Conservation (phyloP, 2,329 filamentous ascomycete genomes). For the Ascochyta koolunga region DNA sequence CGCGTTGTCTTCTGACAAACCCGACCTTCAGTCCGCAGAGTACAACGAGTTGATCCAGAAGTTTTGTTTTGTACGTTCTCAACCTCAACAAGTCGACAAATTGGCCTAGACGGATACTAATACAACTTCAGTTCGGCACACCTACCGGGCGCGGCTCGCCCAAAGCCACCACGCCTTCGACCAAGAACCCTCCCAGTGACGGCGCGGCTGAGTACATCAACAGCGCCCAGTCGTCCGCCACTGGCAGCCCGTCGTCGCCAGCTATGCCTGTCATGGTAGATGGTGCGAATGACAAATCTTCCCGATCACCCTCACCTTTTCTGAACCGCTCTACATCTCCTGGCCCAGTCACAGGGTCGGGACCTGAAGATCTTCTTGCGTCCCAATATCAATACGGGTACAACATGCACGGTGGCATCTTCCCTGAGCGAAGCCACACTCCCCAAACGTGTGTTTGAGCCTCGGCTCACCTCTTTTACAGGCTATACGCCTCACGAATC, state of each 20-base stretch:
- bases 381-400: conserved; percentile 53
- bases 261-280: conserved; percentile 44
- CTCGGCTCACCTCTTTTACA: conserved; percentile 13
- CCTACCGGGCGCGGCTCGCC: conserved; percentile 50
- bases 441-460: conserved; percentile 50
- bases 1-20: conserved; percentile 65
- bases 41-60: conserved; percentile 98
- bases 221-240: conserved; percentile 41
- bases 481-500: conserved; percentile 39
- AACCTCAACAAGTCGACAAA: conserved; percentile 45
- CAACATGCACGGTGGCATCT: conserved; percentile 50
- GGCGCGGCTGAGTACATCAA: conserved; percentile 39
- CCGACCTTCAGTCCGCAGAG: conserved; percentile 80
- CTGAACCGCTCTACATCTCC: conserved; percentile 51
- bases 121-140: conserved; percentile 58
- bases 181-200: conserved; percentile 34
- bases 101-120: conserved; percentile 49
- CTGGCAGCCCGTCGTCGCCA: conserved; percentile 47
- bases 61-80: conserved; percentile 98
- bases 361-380: conserved; percentile 47
- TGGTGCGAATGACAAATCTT: conserved; percentile 47
- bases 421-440: conserved; percentile 52
- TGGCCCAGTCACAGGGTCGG: conserved; percentile 49
- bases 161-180: conserved; percentile 34
- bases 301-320: conserved; percentile 43